Percentiles rank a stretch among this genome's conserved stretches.
phyloP scores from a whole-genome alignment of 140 eudicot genomes.

The Cichorium intybus region DNA sequence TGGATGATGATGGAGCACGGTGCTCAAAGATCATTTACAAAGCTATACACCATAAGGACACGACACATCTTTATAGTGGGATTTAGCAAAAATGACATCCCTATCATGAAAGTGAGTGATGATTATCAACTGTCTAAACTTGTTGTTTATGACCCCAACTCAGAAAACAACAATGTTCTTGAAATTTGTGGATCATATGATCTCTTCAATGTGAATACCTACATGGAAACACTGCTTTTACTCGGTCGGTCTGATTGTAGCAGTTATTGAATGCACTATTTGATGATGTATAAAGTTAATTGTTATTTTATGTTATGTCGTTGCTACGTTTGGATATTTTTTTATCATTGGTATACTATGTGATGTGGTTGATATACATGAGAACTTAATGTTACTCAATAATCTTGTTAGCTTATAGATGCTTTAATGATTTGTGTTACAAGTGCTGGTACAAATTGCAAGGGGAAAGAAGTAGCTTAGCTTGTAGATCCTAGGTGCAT shows the following conservation, averaged over 20 bases:
- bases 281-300: too few relatives aligned
- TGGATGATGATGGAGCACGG: neutral
- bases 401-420: too few relatives aligned
- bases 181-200: neutral
- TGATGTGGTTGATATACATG: too few relatives aligned
- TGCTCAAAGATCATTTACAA: neutral
- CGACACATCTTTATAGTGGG: neutral
- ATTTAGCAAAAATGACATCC: neutral
- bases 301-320: too few relatives aligned
- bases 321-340: too few relatives aligned
- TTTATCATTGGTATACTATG: too few relatives aligned
- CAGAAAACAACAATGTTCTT: neutral
- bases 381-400: too few relatives aligned
- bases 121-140: neutral
- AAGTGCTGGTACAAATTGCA: too few relatives aligned
- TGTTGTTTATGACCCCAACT: neutral
- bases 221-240: neutral
- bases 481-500: too few relatives aligned
- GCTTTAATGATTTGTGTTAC: too few relatives aligned
- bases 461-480: too few relatives aligned
- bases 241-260: neutral
- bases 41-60: neutral
- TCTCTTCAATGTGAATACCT: neutral
- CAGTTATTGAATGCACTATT: too few relatives aligned
- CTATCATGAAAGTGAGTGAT: neutral